These are phyloP conservation scores for Rubroboletus pulcherrimus DNA, from an alignment of 768 basidiomycete genomes.

Conservation along the genomic window DNA sequence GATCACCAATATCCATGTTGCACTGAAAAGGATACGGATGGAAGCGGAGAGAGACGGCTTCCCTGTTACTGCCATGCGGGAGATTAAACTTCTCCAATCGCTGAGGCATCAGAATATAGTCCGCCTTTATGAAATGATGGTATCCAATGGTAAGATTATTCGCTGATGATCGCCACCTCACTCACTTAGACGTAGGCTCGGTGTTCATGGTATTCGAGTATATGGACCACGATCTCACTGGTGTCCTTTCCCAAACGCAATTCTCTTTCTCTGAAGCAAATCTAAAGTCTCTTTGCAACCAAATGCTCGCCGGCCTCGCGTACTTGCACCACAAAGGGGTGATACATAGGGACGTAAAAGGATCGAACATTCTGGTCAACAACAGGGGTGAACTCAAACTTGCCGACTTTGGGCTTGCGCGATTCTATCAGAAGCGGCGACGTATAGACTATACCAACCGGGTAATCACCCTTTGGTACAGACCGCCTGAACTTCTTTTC, in stretches of 20 bases:
- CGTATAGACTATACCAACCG: slow-evolving; percentile 97
- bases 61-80: slow-evolving; percentile 97
- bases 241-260: slow-evolving; percentile 86
- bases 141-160: slow-evolving; percentile 73
- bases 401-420: slow-evolving; percentile 94
- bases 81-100: slow-evolving; percentile 95
- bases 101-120: slow-evolving; percentile 89
- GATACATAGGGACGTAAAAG: slow-evolving; percentile 98
- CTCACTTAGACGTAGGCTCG: slow-evolving; percentile 53
- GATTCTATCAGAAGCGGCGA: slow-evolving; percentile 91
- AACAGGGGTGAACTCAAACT: slow-evolving; percentile 91
- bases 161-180: not conserved
- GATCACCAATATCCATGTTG: slow-evolving; percentile 72
- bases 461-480: slow-evolving; percentile 98
- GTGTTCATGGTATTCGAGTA: slow-evolving; percentile 99
- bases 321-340: slow-evolving; percentile 96
- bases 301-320: slow-evolving; percentile 92
- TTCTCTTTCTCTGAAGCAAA: slow-evolving; percentile 83
- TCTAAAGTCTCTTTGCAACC: slow-evolving; percentile 91
- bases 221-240: slow-evolving; percentile 97
- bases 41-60: slow-evolving; percentile 97
- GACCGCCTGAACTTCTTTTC: slow-evolving; percentile 91
- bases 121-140: slow-evolving; percentile 95
- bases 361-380: slow-evolving; percentile 94
- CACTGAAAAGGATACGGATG: slow-evolving; percentile 96